Evolutionary conservation across 2,329 filamentous ascomycete genomes (phyloP), one percentile per base, ranked within the genome.

Genomic region (Fusarium sp.): DNA sequence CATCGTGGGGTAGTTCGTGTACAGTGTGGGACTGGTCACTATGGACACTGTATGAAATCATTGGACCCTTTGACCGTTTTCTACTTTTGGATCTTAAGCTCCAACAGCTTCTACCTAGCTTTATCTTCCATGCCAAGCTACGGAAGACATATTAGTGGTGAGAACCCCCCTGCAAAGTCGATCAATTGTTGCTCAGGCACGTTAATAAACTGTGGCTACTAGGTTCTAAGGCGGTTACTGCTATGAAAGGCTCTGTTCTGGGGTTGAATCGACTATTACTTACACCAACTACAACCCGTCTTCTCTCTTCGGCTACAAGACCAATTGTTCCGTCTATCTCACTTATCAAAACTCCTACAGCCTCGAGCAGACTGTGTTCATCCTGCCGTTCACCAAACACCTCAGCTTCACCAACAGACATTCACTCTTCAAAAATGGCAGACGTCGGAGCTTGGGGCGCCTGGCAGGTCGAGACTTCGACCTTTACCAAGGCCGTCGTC

Each of bases 401-500:
- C 11, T 28, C 47, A 28, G 25, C 28, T 19, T 7, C 44, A 31
- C 38, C 53, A 7, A 12, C 49, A 4, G 25, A 54, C 22, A 24
- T 50, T 26, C 36, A 39, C 4, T 25, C 50, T 13, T 25, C 49
- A 36, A 70, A n/a, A 32, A 76, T 76, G 70, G 52, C 67, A 24
- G 61, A 64, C 35, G 61, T 61, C 26, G 72, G 74, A 45, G 68
- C 76, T 7, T 77, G 75, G 75, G 76, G 76, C 28, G 76, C 76
- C 12, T 78, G 76, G 76, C 76, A 78, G 70, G 74, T 75, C 39
- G 69, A 75, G 70, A 61, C 75, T 6, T 70, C 75, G 46, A 58
- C 59, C 53, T 85, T 86, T 58, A 84, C 81, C 12, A 76, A 80
- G 72, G 72, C 77, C n/a, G 92, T 96, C 45, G 89, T 96, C 54